Base-by-base conservation (phyloP, 2,329 filamentous ascomycete species). In the Pyrenophora seminiperda region DNA sequence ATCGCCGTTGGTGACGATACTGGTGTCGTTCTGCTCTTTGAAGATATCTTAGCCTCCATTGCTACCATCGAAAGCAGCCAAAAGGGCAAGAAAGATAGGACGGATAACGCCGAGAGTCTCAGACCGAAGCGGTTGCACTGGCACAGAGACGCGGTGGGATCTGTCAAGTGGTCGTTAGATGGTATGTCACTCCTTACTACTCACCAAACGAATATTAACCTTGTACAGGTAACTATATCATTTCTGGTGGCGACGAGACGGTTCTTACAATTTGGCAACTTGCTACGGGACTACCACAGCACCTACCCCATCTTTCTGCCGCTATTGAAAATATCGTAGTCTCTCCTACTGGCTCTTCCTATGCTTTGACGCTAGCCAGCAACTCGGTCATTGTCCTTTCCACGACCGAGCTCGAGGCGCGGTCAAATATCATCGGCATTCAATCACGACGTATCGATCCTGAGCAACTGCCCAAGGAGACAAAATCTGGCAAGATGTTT, bases 191-290 rank as follows among this genome's bases (percentile, higher is more conserved):
- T 14, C 2, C 1, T n/a, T 7, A 39, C 4, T 50, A 36, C n/a
- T 41, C 41, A 58, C 36, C 58, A 27, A 38, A 15, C 7, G 9
- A 2, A 4, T 19, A 13, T 45, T 54, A 13, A 59, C 29, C 33
- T 4, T 15, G 5, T 10, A 18, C 33, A 94, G 90, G 90, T 41
- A 91, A 96, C 68, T 99, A 99, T 72, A 76, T 99, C 51, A 87
- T 99, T 43, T 97, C 94, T 48, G 94, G 94, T 67, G 94, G 94
- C 24, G 85, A 86, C 17, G 94, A 99, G 74, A 92, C 91, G 6
- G 89, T 91, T 15, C 79, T 99, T 33, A 90, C 96, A 7, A 78
- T 97, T 24, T 97, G 92, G 92, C 94, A 99, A 74, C 79, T 97
- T 49, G 90, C 95, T 60, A 97, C 93, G 0, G 86, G 86, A 56